Evolutionary conservation across 345 rosid species (phyloP), one percentile per base, ranked within the genome.

Genomic region (Dimocarpus longan): DNA sequence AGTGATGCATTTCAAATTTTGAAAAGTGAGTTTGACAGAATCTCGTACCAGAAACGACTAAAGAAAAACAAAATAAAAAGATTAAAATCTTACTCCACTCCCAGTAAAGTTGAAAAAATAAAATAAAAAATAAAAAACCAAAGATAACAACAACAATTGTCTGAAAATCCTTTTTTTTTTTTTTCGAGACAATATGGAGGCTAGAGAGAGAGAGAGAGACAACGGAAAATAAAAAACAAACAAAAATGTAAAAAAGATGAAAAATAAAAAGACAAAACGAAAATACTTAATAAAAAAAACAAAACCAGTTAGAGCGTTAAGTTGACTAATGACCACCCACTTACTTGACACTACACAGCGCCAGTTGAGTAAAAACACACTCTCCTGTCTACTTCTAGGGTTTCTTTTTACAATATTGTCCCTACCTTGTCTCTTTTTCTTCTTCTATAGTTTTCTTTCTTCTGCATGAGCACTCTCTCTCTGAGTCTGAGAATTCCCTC

Each of bases 341-440:
- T 52, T 4, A 5, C 44, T 42, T 32, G 37, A 42, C 9, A 42
- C 44, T 42, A 3, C 56, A 50, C 16, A 50, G 0, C 13, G 15
- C 56, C 56, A 50, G 56, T 50, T 12, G 19, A 50, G 56, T 50
- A 11, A 50, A 50, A 3, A 50, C 56, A 50, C 56, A 50, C 63
- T 18, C 24, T 57, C 24, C 2, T 1, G 37, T 32, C 37, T 32
- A 32, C 37, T 32, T 32, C 65, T 60, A 60, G 65, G 65, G 65
- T 60, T 60, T 60, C 65, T 21, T 60, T 60, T 60, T 60, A 60
- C 65, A 2, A 60, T 60, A 60, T 60, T 60, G 65, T 21, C 65
- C 65, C 65, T 60, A 22, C 65, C 26, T 60, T 60, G 28, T 60
- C 65, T 52, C 18, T 1, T 13, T 52, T 13, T 52, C 57, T 52